These are phyloP conservation scores for Schoenoplectus tabernaemontani DNA, from an alignment of 202 grass and related monocot species.

Conservation along the genomic window DNA sequence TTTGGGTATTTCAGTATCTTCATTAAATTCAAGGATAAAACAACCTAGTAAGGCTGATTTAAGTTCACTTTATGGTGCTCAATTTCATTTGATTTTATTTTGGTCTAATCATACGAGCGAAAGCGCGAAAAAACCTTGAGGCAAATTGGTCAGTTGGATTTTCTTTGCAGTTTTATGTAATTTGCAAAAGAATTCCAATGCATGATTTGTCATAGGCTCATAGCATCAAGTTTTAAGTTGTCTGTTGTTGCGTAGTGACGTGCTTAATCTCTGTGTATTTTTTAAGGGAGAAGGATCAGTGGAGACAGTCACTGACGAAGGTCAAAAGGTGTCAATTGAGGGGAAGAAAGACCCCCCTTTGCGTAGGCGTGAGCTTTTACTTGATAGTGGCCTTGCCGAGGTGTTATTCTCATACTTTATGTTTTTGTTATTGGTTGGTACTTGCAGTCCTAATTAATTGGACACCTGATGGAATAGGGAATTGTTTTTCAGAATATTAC, in stretches of 20 bases:
- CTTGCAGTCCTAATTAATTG: conserved; percentile 6
- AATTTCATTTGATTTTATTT: background rate
- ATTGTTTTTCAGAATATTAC: background rate
- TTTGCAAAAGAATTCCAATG: conserved; percentile 4
- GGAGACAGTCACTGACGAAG: conserved; percentile 30
- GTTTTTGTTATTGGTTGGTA: background rate
- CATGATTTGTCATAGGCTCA: background rate
- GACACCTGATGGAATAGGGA: background rate
- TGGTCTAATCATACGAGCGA: background rate
- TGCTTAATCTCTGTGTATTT: conserved; percentile 13
- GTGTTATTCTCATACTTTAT: conserved; percentile 27
- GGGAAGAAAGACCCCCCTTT: conserved; percentile 80
- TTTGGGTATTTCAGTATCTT: background rate
- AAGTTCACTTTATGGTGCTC: too few relatives aligned
- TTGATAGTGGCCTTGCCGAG: conserved; percentile 77
- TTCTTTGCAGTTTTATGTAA: background rate
- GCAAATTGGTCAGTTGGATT: background rate
- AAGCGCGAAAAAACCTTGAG: background rate
- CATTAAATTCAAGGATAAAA: background rate
- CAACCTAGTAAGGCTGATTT: too few relatives aligned
- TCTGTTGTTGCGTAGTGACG: background rate
- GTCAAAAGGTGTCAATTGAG: conserved; percentile 27
- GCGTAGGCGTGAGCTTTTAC: conserved; percentile 61
- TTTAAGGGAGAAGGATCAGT: conserved; percentile 51
- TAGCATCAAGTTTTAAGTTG: background rate